These are phyloP conservation scores for Penicillium hesseltinei DNA, from an alignment of 2,329 filamentous ascomycete species.

Conservation along the genomic window DNA sequence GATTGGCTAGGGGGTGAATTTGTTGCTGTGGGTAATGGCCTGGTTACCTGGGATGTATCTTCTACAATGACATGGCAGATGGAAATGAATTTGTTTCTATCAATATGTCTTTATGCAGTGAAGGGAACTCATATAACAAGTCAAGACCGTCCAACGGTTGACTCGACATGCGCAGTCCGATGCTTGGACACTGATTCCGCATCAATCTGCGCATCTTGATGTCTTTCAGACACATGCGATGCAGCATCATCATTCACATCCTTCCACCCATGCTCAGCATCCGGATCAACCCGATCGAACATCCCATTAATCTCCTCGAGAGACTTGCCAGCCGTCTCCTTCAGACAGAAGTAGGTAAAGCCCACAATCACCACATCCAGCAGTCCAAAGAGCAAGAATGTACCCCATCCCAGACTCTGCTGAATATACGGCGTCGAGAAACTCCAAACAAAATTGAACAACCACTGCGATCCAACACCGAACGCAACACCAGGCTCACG, in stretches of 20 bases:
- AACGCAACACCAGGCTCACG: constrained; percentile 42
- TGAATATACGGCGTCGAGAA: constrained; percentile 46
- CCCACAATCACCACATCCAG: constrained; percentile 47
- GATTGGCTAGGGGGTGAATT: background rate
- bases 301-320: constrained; percentile 57
- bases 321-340: constrained; percentile 55
- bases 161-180: constrained; percentile 14
- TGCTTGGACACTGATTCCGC: constrained; percentile 8
- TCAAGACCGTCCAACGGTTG: constrained; percentile 14
- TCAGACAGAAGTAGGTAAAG: constrained; percentile 55
- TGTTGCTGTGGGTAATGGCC: background rate
- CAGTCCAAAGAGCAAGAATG: constrained; percentile 44
- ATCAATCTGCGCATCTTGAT: background rate
- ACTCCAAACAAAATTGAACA: constrained; percentile 44
- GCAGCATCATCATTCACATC: background rate
- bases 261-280: constrained; percentile 17
- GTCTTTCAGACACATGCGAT: background rate
- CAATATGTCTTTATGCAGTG: background rate
- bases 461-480: constrained; percentile 42
- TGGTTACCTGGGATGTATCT: background rate
- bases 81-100: constrained; percentile 2
- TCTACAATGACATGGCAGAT: constrained; percentile 6
- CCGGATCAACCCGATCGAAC: constrained; percentile 43
- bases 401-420: constrained; percentile 48
- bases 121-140: background rate